These are phyloP conservation scores for Tricholoma bakamatsutake DNA, from an alignment of 768 basidiomycete genomes.

Conservation along the genomic window DNA sequence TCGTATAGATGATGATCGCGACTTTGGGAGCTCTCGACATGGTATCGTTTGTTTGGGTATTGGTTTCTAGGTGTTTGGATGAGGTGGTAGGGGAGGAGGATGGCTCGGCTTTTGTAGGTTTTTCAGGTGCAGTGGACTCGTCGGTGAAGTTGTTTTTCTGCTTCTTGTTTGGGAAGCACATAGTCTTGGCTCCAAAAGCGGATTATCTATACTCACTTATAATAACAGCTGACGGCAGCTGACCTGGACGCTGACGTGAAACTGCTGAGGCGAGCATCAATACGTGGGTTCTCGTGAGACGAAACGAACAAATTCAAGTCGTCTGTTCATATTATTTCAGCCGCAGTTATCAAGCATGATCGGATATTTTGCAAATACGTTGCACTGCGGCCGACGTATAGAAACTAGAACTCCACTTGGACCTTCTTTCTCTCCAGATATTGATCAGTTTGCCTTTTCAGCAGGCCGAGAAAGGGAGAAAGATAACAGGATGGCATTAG, in stretches of 20 bases:
- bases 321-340: not conserved
- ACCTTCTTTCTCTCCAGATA: too few relatives aligned
- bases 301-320: conserved; percentile 6
- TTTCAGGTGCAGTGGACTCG: conserved; percentile 7
- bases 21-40: conserved; percentile 47
- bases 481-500: too few relatives aligned
- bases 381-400: too few relatives aligned
- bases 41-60: conserved; percentile 9
- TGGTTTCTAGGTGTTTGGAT: conserved; percentile 14
- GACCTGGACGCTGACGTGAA: not conserved
- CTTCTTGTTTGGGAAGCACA: conserved; percentile 29
- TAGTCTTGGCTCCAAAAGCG: conserved; percentile 4
- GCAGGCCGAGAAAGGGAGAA: too few relatives aligned
- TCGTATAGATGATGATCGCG: conserved; percentile 67
- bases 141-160: conserved; percentile 27
- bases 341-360: too few relatives aligned
- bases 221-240: not conserved
- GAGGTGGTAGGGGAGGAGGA: conserved; percentile 5
- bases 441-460: too few relatives aligned
- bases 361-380: too few relatives aligned
- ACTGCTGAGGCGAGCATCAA: not conserved
- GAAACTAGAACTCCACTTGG: too few relatives aligned
- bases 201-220: not conserved
- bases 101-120: conserved; percentile 24
- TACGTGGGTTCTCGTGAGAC: conserved; percentile 17